Base-by-base conservation (phyloP, 345 rosid species). In the Kernera saxatilis region DNA sequence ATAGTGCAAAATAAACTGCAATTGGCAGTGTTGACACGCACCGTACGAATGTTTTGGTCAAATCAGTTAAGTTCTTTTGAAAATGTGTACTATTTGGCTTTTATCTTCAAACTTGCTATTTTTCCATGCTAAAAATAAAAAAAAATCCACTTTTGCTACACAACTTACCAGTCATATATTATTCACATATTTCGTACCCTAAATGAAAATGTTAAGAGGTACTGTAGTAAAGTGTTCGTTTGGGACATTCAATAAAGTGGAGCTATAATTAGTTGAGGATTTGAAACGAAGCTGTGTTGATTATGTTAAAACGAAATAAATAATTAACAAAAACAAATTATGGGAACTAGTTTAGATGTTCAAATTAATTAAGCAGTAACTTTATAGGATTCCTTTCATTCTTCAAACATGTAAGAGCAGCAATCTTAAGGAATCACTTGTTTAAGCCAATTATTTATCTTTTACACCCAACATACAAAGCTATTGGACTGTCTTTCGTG, bases 11-110 rank as follows among this genome's bases (percentile, higher is more conserved):
- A 17, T 3, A 44, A 25, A 56, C 59, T 46, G 68, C 54, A 57
- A 30, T 27, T 56, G 67, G 18, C 73, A 61, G 57, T 41, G 64
- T 51, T 67, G 57, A 59, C 73, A 53, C 62, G 11, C 9, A 60
- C 30, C 11, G 55, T 51, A 74, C 73, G 68, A 52, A 32, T 59
- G 56, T 59, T 25, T 67, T 74, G 73, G 73, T 74, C 78, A 74
- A 74, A 68, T 67, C 78, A 52, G 69, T 67, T 74, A 60, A 52
- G 56, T 67, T 67, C 18, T 58, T 67, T 40, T 67, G 55, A 50
- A 66, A 21, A 6, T 21, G 26, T 61, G 74, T 68, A 51, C 69
- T 25, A 18, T 61, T 51, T 22, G 51, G 45, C 69, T 18, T 41
- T 67, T 18, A 22, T 30, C 36, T 22, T 66, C 22, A 32, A 67